Evolutionary conservation across 106 monocot genomes (phyloP), one percentile per base, ranked within the genome.

Genomic region (Platanthera guangdongensis): DNA sequence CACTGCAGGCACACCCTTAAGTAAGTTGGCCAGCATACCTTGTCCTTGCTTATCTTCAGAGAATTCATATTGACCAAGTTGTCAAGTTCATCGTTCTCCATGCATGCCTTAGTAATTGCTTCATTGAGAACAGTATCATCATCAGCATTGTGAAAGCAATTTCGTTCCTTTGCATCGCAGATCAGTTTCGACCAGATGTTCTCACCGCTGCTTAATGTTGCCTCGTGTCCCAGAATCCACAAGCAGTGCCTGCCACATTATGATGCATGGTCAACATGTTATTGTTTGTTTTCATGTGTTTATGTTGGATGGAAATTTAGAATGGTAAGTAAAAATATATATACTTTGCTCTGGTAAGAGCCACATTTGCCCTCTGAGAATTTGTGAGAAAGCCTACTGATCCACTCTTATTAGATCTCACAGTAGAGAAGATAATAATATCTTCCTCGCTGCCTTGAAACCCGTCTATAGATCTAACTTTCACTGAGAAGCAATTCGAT

Each of bases 401-500:
- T 53, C 89, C 89, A 62, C n/a, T 19, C 0, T 0, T 46, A 50
- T 89, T 89, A 30, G 83, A 89, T 46, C 89, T 79, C 30, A 89
- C 89, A 57, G 89, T 81, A 39, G 82, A 84, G 13, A 89, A 47
- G 28, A 89, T 86, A 8, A 89, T 84, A 48, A 86, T 48, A 49
- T 89, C 86, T 51, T 89, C 86, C 70, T 86, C 86, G 13, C 89
- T 75, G 15, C 89, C 86, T 78, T 84, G 89, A 82, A 84, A 86
- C 5, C 89, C 84, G 75, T 89, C 89, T 13, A 86, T 80, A 4
- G 82, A 86, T 28, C 73, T 86, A 55, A 84, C 80, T 57, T 80
- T 82, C n/a, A 86, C 80, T 50, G 67, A 12, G 28, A 83, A 48
- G 21, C 72, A 47, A 2, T 46, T 1, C 12, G 12, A n/a, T 8